Base-by-base conservation (phyloP, 257 asterid species). In the Primulina huaijiensis region DNA sequence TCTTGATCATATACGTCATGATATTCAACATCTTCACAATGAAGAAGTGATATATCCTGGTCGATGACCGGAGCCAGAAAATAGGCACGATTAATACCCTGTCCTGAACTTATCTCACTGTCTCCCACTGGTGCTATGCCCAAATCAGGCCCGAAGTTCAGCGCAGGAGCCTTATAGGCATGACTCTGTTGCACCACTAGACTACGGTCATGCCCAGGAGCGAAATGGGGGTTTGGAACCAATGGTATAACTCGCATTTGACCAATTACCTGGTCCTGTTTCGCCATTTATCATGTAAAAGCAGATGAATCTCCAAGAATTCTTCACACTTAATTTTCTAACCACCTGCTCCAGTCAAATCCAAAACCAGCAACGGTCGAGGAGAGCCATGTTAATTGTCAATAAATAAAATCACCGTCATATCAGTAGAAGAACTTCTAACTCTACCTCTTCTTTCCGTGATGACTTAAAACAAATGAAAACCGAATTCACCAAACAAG, bases 191-290 rank as follows among this genome's bases (percentile, higher is more conserved):
- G 79, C 64, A 64, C 75, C 74, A 65, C 76, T 74, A 73, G 46
- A 70, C 58, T 71, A 43, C 50, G 76, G 62, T 64, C 67, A 62
- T 60, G 77, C 31, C 60, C 64, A 63, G 62, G 33, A 53, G 72
- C 84, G 46, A 74, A 71, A 69, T 81, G 83, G n/a, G 70, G 76
- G 62, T 82, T 72, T 70, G 79, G 81, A 76, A 62, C 78, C n/a
- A 69, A 21, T 4, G 83, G 69, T 74, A 71, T 52, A 52, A 75
- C 80, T 62, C 61, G 60, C 12, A 61, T 70, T 68, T 77, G 68
- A 66, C 72, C 73, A 52, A 74, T 63, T 20, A 75, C 67, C 17
- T 38, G 57, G 76, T 78, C 80, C 29, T 75, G 75, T 46, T 77
- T 70, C 60, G 60, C 73, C 82, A 82, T 82, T 37, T 53, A 35